phyloP scores from a whole-genome alignment of 108 stramenopile genomes.

The Hondaea fermentalgiana region DNA sequence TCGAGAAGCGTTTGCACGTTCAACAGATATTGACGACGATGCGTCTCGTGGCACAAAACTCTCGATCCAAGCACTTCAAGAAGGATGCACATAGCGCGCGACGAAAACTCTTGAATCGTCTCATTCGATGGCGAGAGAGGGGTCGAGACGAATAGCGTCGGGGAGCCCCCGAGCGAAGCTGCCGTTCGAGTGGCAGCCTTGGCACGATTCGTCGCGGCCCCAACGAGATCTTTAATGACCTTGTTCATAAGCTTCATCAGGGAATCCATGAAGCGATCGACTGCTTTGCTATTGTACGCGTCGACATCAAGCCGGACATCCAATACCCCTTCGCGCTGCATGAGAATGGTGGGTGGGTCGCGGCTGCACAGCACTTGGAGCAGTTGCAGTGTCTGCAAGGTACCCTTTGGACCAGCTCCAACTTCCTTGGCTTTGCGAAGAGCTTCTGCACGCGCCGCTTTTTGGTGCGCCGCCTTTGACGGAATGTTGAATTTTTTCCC shows the following conservation, averaged over 20 bases:
- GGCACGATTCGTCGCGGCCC: not conserved
- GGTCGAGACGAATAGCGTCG: not conserved
- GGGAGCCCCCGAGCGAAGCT: not conserved
- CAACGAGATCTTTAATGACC: not conserved
- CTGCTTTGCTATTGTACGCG: not conserved
- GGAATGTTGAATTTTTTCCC: not conserved
- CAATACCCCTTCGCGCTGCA: not conserved
- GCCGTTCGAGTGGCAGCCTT: not conserved
- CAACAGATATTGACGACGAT: not conserved
- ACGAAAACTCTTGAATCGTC: not conserved
- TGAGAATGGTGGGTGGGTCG: not conserved
- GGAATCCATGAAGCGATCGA: not conserved
- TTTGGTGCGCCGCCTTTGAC: not conserved
- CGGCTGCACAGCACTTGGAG: not conserved
- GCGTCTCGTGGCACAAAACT: not conserved
- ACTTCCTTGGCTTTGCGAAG: not conserved
- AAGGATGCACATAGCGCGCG: not conserved
- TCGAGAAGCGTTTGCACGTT: not conserved
- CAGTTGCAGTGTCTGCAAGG: not conserved
- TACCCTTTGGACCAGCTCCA: not conserved
- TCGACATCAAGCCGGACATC: not conserved
- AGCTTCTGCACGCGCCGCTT: not conserved
- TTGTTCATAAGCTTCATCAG: conserved; percentile 8
- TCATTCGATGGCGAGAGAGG: not conserved
- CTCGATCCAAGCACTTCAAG: not conserved